Evolutionary conservation across 495 filamentous ascomycete species (phyloP).

Genomic region (Pseudoneurospora amorphoporcata): DNA sequence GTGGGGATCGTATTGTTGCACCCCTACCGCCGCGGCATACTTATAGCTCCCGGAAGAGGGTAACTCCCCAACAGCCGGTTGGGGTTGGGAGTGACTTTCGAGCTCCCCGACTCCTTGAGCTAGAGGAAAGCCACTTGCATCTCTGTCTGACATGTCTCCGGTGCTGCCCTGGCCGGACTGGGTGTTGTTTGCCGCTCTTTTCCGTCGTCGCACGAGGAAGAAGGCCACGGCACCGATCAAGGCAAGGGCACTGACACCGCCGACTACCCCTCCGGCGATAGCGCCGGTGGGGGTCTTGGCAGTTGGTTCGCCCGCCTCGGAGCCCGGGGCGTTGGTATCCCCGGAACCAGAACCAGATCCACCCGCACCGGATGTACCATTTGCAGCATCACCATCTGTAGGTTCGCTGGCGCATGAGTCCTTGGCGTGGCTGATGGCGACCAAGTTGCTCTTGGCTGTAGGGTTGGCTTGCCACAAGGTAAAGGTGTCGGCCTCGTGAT

Average conservation of each 20-base stretch:
- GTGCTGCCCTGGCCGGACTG: background rate
- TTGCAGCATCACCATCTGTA: background rate
- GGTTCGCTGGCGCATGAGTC: background rate
- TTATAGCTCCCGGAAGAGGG: background rate
- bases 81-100: background rate
- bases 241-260: background rate
- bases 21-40: background rate
- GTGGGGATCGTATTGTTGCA: background rate
- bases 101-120: background rate
- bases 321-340: background rate
- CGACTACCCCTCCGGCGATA: slow-evolving; percentile 3
- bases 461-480: slow-evolving; percentile 19
- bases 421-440: background rate
- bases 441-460: background rate
- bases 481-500: slow-evolving; percentile 20
- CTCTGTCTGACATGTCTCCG: background rate
- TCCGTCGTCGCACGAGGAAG: background rate
- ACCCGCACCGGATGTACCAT: background rate
- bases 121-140: background rate
- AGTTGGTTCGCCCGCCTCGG: background rate
- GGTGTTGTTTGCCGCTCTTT: background rate
- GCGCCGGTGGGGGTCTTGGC: background rate
- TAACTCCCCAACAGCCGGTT: background rate
- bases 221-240: background rate
- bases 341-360: background rate